A percentile compares a stretch with the other conserved stretches of the same genome.
phyloP scores from a whole-genome alignment of 1,284 basidiomycete genomes.

The Cryptococcus sp. region DNA sequence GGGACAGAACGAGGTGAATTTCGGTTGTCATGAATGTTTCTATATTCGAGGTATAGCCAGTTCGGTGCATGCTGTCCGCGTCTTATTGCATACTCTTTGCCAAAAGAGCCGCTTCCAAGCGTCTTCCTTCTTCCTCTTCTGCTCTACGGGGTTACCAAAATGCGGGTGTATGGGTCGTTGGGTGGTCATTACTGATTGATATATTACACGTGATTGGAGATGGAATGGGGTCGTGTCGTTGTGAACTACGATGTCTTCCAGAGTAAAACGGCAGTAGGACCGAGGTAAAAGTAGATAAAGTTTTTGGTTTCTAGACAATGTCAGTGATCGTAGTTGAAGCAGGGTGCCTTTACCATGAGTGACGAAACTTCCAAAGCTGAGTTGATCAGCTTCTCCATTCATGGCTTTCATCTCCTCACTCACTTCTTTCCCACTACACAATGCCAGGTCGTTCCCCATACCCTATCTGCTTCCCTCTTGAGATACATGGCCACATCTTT shows the following conservation, averaged over 20 bases:
- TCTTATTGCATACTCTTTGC: no score
- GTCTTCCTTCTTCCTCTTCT: no score
- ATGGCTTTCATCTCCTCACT: constrained; percentile 11
- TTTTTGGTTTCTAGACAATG: constrained; percentile 75
- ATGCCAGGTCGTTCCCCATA: constrained; percentile 91
- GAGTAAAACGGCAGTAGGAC: constrained; percentile 80
- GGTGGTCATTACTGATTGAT: no score
- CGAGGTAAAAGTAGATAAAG: constrained; percentile 96
- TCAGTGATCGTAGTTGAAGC: constrained; percentile 1
- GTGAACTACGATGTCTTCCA: constrained; percentile 73
- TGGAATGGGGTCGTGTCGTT: neutral
- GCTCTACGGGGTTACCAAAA: no score
- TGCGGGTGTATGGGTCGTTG: no score
- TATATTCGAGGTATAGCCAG: neutral
- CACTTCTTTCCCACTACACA: constrained; percentile 82
- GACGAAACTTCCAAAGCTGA: constrained; percentile 85
- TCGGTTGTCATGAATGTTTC: neutral
- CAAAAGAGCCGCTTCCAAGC: no score
- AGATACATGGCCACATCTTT: constrained; percentile 97
- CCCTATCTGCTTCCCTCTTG: constrained; percentile 94
- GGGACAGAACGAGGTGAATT: neutral
- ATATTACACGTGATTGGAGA: no score
- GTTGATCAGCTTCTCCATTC: neutral
- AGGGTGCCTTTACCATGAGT: constrained; percentile 71
- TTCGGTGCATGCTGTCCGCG: neutral